A percentile compares a stretch with the other conserved stretches of the same genome.
Evolutionary conservation across 441 rosid genomes (phyloP).

Genomic region (Gossypium laxum): DNA sequence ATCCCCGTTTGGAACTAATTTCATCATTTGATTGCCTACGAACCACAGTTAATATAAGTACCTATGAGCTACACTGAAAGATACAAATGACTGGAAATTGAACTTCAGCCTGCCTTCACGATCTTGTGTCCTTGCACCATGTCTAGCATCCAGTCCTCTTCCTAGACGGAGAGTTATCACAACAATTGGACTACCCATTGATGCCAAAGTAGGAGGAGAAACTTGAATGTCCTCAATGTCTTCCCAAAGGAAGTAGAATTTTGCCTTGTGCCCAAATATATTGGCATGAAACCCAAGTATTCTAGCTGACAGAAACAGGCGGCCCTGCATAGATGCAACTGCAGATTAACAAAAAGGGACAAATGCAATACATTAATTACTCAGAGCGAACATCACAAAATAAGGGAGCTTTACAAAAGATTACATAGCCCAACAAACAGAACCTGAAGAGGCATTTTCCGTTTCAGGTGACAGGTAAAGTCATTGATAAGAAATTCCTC

Average conservation of each 20-base stretch:
- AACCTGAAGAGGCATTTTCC: constrained; percentile 94
- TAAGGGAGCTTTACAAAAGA: background rate
- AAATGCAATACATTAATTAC: background rate
- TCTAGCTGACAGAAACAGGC: constrained; percentile 83
- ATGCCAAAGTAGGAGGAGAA: constrained; percentile 64
- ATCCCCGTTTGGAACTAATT: background rate
- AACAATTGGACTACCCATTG: constrained; percentile 88
- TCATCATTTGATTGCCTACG: background rate
- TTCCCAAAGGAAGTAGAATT: constrained; percentile 92
- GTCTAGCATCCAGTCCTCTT: constrained; percentile 79
- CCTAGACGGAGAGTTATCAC: constrained; percentile 69
- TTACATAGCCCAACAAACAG: constrained; percentile 5
- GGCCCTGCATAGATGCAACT: constrained; percentile 51
- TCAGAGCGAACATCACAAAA: background rate
- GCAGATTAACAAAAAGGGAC: constrained; percentile 13
- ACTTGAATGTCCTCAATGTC: constrained; percentile 84
- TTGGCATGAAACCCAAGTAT: constrained; percentile 87
- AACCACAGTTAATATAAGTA: background rate
- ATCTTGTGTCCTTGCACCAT: constrained; percentile 78
- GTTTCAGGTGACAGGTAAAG: constrained; percentile 88
- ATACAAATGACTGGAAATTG: constrained; percentile 86
- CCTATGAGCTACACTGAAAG: constrained; percentile 62
- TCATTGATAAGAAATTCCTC: constrained; percentile 97
- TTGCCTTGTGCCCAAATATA: constrained; percentile 83
- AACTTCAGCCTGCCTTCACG: constrained; percentile 86